Evolutionary conservation across 2,329 filamentous ascomycete genomes (phyloP).

Genomic region (Ampelomyces quisqualis): DNA sequence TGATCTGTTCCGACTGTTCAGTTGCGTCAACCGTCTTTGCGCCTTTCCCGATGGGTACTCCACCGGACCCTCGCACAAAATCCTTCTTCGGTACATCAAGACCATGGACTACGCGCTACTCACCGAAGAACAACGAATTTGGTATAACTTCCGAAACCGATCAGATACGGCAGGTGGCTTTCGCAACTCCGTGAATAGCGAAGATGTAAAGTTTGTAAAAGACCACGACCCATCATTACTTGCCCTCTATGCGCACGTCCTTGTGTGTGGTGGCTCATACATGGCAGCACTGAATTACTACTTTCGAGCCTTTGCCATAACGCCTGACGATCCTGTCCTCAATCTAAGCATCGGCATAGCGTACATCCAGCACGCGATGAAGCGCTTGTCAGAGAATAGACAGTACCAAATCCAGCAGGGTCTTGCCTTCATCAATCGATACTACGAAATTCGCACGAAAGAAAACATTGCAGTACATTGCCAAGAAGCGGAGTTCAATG

Average conservation of each 20-base stretch:
- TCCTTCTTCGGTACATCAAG: constrained; percentile 87
- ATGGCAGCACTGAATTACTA: constrained; percentile 86
- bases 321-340: constrained; percentile 74
- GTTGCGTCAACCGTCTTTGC: constrained; percentile 72
- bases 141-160: constrained; percentile 42
- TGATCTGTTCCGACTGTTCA: constrained; percentile 81
- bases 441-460: constrained; percentile 62
- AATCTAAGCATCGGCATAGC: constrained; percentile 72
- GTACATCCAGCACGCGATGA: constrained; percentile 86
- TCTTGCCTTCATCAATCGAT: constrained; percentile 74
- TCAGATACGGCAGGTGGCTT: constrained; percentile 44
- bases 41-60: constrained; percentile 74
- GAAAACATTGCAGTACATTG: constrained; percentile 49
- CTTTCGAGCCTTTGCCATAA: constrained; percentile 64
- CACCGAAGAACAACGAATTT: constrained; percentile 52
- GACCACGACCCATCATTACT: constrained; percentile 72
- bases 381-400: constrained; percentile 84
- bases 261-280: constrained; percentile 81
- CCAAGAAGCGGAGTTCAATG: constrained; percentile 81
- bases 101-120: constrained; percentile 73
- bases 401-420: constrained; percentile 87
- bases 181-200: constrained; percentile 40
- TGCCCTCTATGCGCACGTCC: constrained; percentile 85
- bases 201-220: constrained; percentile 45
- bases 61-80: constrained; percentile 82